Evolutionary conservation across 495 filamentous ascomycete genomes (phyloP), one percentile per base, ranked within the genome.

Genomic region (Talaromyces stipitatus): DNA sequence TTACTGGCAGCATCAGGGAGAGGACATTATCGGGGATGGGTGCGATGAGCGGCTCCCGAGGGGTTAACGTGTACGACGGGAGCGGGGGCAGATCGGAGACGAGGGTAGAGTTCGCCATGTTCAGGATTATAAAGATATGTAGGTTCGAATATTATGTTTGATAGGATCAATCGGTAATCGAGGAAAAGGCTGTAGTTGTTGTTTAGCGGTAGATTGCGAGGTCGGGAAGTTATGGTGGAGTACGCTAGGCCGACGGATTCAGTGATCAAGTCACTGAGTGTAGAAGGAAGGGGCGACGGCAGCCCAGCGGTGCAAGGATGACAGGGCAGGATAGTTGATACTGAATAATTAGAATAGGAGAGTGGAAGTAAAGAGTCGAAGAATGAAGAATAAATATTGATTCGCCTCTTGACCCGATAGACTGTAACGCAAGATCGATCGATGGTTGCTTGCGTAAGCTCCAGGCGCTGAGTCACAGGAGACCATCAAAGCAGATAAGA

Each of bases 11-110:
- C 33, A 89, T 66, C 48, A 94, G 75, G 18, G 85, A 77, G 22
- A 96, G 72, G 67, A 86, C 82, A 64, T 84, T 85, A 70, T 97
- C 94, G 20, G 89, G 80, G n/a, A 96, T 79, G 65, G 82, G 83
- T 36, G 90, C 77, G 45, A 96, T 58, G 28, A 96, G 73, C 32
- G 90, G 82, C 58, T 84, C 79, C 27, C 85, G 82, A 7, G 84
- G 84, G 48, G 73, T 72, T 16, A 89, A 69, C 26, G 81, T 82
- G 72, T 91, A 94, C 22, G 79, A 68, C 30, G 92, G 89, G 23
- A 95, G 82, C 26, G 90, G 89, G 56, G 91, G 91, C 36, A 96
- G 80, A 58, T 77, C 72, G 59, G 64, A 70, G 57, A 68, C 62
- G 62, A 69, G 59, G 22, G 76, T 72, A 24, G 71, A 59, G 60